Base-by-base conservation (phyloP, 306 rosid genomes). In the Cucumis hystrix region DNA sequence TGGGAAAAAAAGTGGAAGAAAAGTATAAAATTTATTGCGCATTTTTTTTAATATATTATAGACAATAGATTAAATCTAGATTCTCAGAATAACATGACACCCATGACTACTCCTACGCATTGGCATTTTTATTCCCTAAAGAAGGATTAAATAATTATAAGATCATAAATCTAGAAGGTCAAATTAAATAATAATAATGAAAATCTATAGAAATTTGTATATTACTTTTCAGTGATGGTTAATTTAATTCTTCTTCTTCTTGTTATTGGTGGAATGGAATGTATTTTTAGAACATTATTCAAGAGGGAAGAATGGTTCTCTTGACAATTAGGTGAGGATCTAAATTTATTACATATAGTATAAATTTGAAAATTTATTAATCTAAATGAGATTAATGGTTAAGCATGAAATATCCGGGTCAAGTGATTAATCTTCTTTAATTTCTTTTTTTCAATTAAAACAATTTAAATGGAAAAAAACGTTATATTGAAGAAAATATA, bases 101-200 rank as follows among this genome's bases (percentile, higher is more conserved):
- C 40, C 60, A 37, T 65, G 76, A 65, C 66, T 57, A 76, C 71
- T 16, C 2, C 4, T 40, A 58, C 80, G 80, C 85, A 78, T 52
- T 75, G 16, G 58, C 77, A 81, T 83, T 74, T 74, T 74, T 21
- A 30, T 35, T 23, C 62, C 3, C 8, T 5, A 73, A 7, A 77
- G 66, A 63, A 66, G 35, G 7, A 28, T 65, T 23, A 79, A 66
- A 65, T 58, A 40, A 82, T 71, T n/a, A 20, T 7, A 84, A 71
- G 74, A 59, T 75, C 51, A 61, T 75, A 20, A 87, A 77, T 79
- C 78, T 8, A 41, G 47, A 84, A 79, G 86, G 67, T 18, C 8
- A 30, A 14, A 15, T 66, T 18, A 66, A 66, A 8, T 9, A 17
- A n/a, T 66, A 65, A 37, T 20, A 5, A 10, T 39, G 72, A 39